phyloP scores from a whole-genome alignment of 2,329 filamentous ascomycete genomes.

The Hyphodiscus sp. region DNA sequence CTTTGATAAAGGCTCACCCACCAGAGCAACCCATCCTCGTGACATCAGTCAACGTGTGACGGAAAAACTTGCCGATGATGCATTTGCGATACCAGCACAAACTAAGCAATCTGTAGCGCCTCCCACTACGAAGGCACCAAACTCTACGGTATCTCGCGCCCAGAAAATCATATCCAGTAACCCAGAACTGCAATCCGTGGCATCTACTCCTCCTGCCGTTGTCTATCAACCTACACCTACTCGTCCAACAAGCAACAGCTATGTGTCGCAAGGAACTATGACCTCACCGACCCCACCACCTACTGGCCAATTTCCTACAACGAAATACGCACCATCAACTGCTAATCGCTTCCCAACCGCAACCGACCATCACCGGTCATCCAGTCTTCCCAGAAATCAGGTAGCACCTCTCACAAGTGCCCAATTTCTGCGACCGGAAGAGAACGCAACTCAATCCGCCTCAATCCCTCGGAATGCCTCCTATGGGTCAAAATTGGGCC shows the following conservation, averaged over 20 bases:
- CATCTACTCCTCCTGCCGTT: conserved; percentile 34
- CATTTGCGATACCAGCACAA: conserved; percentile 48
- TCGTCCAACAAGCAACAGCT: conserved; percentile 36
- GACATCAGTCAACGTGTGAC: conserved; percentile 61
- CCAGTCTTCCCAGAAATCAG: conserved; percentile 38
- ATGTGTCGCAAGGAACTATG: conserved; percentile 73
- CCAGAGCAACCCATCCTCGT: conserved; percentile 41
- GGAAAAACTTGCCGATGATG: conserved; percentile 76
- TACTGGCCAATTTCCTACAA: conserved; percentile 10
- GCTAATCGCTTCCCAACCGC: conserved; percentile 22
- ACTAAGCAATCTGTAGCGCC: conserved; percentile 10
- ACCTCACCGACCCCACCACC: conserved; percentile 51
- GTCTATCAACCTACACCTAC: conserved; percentile 28
- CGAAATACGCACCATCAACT: conserved; percentile 21
- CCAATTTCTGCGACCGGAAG: conserved; percentile 18
- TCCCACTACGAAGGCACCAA: conserved; percentile 12
- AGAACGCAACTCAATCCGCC: conserved; percentile 16
- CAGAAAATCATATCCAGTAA: conserved; percentile 58
- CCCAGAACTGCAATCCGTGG: conserved; percentile 46
- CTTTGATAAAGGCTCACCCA: conserved; percentile 57
- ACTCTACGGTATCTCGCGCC: conserved; percentile 49
- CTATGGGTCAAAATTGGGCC: conserved; percentile 30
- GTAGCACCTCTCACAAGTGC: conserved; percentile 12
- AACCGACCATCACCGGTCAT: conserved; percentile 41
- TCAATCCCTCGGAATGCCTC: conserved; percentile 25